phyloP scores from a whole-genome alignment of 208 protist species.

The Porcisia deanei region DNA sequence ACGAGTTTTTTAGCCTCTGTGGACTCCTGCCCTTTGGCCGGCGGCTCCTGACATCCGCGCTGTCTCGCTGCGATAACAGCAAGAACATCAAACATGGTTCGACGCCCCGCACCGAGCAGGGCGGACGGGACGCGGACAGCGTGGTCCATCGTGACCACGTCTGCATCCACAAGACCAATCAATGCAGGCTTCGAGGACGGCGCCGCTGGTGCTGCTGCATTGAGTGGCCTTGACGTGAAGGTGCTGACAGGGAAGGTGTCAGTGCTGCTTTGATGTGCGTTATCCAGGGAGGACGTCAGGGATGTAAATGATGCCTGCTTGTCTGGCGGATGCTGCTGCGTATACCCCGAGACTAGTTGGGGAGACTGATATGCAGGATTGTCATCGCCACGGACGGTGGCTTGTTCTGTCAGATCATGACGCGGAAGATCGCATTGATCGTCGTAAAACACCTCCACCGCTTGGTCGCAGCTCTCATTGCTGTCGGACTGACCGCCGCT shows the following conservation, averaged over 20 bases:
- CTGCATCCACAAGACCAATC: conserved; percentile 8
- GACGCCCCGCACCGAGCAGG: conserved; percentile 52
- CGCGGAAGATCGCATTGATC: conserved; percentile 1
- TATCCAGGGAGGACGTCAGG: neutral
- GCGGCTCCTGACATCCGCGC: neutral
- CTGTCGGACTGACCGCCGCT: neutral
- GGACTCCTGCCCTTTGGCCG: neutral
- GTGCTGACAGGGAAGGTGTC: conserved; percentile 7
- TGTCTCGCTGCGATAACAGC: conserved; percentile 11
- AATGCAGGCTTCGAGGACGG: neutral
- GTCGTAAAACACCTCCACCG: conserved; percentile 23
- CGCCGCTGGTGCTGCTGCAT: neutral
- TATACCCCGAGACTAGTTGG: neutral
- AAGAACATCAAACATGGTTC: conserved; percentile 80
- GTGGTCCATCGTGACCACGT: conserved; percentile 56
- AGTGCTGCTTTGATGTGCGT: neutral
- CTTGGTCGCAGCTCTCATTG: neutral
- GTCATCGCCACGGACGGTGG: neutral
- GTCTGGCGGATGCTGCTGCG: neutral
- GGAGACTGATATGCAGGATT: neutral
- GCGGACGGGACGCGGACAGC: conserved; percentile 60
- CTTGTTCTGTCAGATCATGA: neutral
- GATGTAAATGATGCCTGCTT: neutral
- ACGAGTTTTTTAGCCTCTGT: neutral
- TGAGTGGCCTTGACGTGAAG: neutral